Conservation (phyloP, 2,329 filamentous ascomycete species). For the Truncatella angustata region DNA sequence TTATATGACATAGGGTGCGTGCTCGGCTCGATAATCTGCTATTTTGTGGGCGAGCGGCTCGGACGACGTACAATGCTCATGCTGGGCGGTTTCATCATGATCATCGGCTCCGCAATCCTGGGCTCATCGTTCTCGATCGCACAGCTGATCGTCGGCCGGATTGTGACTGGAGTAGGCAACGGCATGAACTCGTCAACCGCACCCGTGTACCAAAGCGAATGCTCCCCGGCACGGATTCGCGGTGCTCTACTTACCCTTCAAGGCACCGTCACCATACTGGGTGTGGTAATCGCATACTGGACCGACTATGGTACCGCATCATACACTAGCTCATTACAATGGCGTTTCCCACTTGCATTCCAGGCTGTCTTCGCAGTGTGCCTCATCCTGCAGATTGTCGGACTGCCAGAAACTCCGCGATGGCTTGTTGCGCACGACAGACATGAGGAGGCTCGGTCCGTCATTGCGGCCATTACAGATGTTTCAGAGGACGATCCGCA, state of each 20-base stretch:
- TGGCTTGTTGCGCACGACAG: conserved; percentile 32
- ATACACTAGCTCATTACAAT: not conserved
- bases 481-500: conserved; percentile 16
- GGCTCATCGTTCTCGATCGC: conserved; percentile 34
- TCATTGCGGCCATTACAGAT: conserved; percentile 17
- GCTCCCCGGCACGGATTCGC: conserved; percentile 37
- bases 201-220: conserved; percentile 34
- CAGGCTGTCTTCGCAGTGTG: conserved; percentile 33
- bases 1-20: conserved; percentile 34
- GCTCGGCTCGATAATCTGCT: conserved; percentile 26
- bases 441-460: conserved; percentile 25
- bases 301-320: conserved; percentile 12
- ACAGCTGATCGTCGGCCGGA: conserved; percentile 43
- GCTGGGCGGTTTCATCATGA: conserved; percentile 38
- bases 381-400: conserved; percentile 32
- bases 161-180: conserved; percentile 43
- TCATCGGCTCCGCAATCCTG: conserved; percentile 41
- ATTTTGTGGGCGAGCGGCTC: conserved; percentile 37
- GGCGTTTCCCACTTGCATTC: conserved; percentile 2
- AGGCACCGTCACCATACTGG: conserved; percentile 44
- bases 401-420: conserved; percentile 36
- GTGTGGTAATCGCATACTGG: conserved; percentile 43
- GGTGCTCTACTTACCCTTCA: conserved; percentile 50
- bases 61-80: conserved; percentile 42
- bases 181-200: conserved; percentile 38